Base-by-base conservation (phyloP, 2,329 filamentous ascomycete species). In the Fusarium sp. region DNA sequence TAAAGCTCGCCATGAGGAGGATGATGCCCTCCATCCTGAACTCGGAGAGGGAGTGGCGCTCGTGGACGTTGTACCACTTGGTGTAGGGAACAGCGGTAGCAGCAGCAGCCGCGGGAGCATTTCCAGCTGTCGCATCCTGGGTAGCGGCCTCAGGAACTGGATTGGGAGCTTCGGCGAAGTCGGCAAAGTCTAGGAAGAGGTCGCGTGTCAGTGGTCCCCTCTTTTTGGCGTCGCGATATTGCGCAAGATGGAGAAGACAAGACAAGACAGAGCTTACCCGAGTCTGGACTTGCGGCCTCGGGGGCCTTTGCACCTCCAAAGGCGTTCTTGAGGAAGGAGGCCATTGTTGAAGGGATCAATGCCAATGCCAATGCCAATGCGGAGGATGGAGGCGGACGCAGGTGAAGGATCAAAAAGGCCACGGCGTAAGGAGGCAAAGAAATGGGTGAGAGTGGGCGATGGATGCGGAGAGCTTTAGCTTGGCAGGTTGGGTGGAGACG, bases 11-110 rank as follows among this genome's bases (percentile, higher is more conserved):
- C 72, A 93, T 82, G 31, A 86, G 85, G 58, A 97, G 80, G 71
- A 99, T 91, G 75, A 93, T 80, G 58, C 91, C 90, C 80, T 99
- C 95, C 71, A 89, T 85, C 79, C 88, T 88, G 84, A 99, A 99
- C 76, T 99, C 95, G 72, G 83, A 84, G 58, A 89, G 80, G 25
- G 88, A 88, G 72, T 93, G 88, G 73, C 95, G 92, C 85, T 98
- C 93, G 85, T 96, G 95, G 61, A 98, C 83, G 53, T 93, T 92
- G 81, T 98, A 99, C 95, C 95, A 99, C 82, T 92, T 92, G 47
- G 93, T 97, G 77, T 90, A 97, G 12, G 91, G 91, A 25, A 82
- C 80, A 39, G 75, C 77, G 40, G 83, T 81, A 42, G 78, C 76
- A 40, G 80, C 81, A 58, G 84, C 82, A 44, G 78, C 76, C 19